Conservation (phyloP, 768 basidiomycete genomes). For the Trametes elegans region DNA sequence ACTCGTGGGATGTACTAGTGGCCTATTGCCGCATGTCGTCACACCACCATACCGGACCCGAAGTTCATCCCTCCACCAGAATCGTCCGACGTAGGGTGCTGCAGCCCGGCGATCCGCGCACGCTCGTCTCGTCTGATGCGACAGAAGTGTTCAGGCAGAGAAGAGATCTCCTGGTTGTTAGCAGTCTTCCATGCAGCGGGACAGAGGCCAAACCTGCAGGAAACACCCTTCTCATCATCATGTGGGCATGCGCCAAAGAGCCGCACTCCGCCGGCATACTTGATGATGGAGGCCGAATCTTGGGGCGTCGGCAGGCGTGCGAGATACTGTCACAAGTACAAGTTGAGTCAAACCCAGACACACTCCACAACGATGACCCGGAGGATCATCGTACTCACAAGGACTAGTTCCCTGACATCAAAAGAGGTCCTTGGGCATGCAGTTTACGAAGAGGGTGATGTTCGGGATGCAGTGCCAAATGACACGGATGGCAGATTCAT, state of each 20-base stretch:
- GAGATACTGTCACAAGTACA: background rate
- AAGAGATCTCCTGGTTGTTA: too few relatives aligned
- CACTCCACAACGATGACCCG: background rate
- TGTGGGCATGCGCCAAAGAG: background rate
- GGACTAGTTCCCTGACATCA: background rate
- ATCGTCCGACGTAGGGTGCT: too few relatives aligned
- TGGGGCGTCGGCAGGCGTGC: background rate
- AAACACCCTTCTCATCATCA: too few relatives aligned
- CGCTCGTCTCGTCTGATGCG: too few relatives aligned
- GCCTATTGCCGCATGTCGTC: too few relatives aligned
- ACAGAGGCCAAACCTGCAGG: background rate
- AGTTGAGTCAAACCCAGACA: too few relatives aligned
- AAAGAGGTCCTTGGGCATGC: background rate
- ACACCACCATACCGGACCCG: too few relatives aligned
- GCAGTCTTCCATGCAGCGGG: too few relatives aligned
- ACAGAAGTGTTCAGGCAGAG: too few relatives aligned
- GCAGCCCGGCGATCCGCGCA: too few relatives aligned
- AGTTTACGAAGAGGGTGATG: background rate
- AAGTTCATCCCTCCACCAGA: too few relatives aligned
- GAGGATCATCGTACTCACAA: background rate
- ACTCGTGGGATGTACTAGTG: too few relatives aligned
- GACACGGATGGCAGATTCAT: background rate
- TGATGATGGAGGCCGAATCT: background rate
- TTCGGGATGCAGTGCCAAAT: background rate
- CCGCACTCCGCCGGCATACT: background rate